Percentiles rank a stretch among this genome's conserved stretches.
Conservation (phyloP, 768 basidiomycete species). For the Collybia nuda region DNA sequence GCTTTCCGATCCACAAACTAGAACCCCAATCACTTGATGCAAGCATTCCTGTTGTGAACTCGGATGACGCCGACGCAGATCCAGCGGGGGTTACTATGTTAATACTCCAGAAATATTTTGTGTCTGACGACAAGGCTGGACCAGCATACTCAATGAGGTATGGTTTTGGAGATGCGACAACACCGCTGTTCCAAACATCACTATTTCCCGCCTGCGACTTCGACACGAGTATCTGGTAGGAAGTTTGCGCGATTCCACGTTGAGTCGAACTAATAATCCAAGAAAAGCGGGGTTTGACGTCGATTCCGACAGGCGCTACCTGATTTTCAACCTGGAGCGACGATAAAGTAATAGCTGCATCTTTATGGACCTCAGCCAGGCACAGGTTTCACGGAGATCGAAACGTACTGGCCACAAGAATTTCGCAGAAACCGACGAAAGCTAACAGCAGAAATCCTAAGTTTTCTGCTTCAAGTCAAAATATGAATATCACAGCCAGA, state of each 20-base stretch:
- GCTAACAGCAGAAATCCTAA: too few species aligned
- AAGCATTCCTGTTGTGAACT: slow-evolving; percentile 17
- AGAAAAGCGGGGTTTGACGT: slow-evolving; percentile 21
- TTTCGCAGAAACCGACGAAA: too few species aligned
- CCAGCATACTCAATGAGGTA: slow-evolving; percentile 25
- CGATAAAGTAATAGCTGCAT: too few species aligned
- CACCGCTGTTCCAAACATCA: slow-evolving; percentile 24
- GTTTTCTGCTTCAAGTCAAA: too few species aligned
- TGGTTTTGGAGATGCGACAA: slow-evolving; percentile 15
- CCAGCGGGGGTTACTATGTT: slow-evolving; percentile 19
- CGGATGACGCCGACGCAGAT: slow-evolving; percentile 16
- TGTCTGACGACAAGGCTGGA: slow-evolving; percentile 21
- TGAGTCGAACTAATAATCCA: slow-evolving; percentile 20
- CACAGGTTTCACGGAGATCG: too few species aligned
- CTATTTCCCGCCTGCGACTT: slow-evolving; percentile 12
- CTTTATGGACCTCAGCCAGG: too few species aligned
- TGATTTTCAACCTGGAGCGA: too few species aligned
- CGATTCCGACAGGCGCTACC: too few species aligned
- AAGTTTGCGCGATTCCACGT: slow-evolving; percentile 15
- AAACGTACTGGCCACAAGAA: too few species aligned
- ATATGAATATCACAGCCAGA: too few species aligned
- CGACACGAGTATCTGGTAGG: slow-evolving; percentile 24
- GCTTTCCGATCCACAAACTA: slow-evolving; percentile 1
- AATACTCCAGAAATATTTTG: slow-evolving; percentile 24
- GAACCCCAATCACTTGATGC: too few species aligned